These are phyloP conservation scores for Talaromyces thailandensis DNA, from an alignment of 495 filamentous ascomycete genomes.

Conservation along the genomic window DNA sequence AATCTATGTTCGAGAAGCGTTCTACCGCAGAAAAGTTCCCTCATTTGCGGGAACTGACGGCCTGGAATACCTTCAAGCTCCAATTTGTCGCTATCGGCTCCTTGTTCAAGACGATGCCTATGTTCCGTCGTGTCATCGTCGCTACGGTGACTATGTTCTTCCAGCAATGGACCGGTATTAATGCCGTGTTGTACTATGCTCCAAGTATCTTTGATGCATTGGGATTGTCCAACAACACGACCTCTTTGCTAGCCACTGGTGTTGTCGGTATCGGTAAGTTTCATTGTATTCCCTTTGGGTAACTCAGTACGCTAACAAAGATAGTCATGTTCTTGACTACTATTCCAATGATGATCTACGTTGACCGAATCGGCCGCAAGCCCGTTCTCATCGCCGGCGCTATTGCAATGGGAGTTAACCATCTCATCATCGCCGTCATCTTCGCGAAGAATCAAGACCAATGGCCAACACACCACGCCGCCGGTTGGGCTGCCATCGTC, in stretches of 20 bases:
- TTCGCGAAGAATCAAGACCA: slow-evolving; percentile 49
- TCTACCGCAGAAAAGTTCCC: slow-evolving; percentile 61
- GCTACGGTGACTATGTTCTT: slow-evolving; percentile 60
- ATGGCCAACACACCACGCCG: slow-evolving; percentile 50
- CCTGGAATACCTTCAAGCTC: slow-evolving; percentile 54
- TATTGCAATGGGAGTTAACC: slow-evolving; percentile 52
- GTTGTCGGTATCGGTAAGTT: slow-evolving; percentile 63
- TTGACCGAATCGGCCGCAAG: slow-evolving; percentile 59
- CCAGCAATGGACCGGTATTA: slow-evolving; percentile 64
- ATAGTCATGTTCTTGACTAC: slow-evolving; percentile 45
- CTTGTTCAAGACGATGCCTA: slow-evolving; percentile 57
- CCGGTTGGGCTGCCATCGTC: slow-evolving; percentile 62
- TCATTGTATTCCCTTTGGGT: background rate
- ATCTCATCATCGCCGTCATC: slow-evolving; percentile 63
- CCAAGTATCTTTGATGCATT: slow-evolving; percentile 58
- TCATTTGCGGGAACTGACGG: slow-evolving; percentile 46
- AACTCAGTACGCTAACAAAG: background rate
- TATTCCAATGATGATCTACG: slow-evolving; percentile 58
- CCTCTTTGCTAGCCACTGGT: slow-evolving; percentile 57
- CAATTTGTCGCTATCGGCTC: slow-evolving; percentile 60
- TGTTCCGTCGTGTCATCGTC: slow-evolving; percentile 63
- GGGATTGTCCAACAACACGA: slow-evolving; percentile 47
- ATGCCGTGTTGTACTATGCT: slow-evolving; percentile 61
- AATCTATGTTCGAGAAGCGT: slow-evolving; percentile 65
- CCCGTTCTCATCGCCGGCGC: slow-evolving; percentile 56